Conservation (phyloP, 2,329 filamentous ascomycete species). For the Phyllosticta ampelicida region DNA sequence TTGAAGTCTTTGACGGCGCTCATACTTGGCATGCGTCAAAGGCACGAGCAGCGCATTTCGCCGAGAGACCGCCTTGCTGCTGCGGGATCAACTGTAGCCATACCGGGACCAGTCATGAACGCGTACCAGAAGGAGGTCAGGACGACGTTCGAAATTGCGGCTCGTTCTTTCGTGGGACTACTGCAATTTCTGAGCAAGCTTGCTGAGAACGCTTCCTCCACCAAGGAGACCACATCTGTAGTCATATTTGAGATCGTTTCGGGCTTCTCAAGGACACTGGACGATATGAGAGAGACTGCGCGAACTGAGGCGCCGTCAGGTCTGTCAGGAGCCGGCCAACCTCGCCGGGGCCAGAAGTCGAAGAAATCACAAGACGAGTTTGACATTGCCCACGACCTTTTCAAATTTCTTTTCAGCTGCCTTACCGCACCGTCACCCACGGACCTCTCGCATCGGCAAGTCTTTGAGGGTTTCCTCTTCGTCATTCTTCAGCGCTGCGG, state of each 20-base stretch:
- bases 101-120: background rate
- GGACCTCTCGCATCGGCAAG: conserved; percentile 23
- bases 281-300: conserved; percentile 21
- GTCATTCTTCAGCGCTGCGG: conserved; percentile 31
- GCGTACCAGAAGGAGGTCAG: background rate
- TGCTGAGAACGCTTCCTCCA: background rate
- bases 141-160: conserved; percentile 17
- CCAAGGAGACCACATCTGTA: conserved; percentile 2
- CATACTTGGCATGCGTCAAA: conserved; percentile 16
- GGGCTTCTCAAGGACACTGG: conserved; percentile 28
- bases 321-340: background rate
- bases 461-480: conserved; percentile 36
- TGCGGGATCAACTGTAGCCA: background rate
- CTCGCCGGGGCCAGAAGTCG: conserved; percentile 3
- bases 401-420: conserved; percentile 25
- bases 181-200: background rate
- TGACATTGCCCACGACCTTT: background rate
- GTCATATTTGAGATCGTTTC: conserved; percentile 24
- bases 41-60: conserved; percentile 1
- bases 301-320: conserved; percentile 2
- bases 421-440: conserved; percentile 27
- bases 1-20: conserved; percentile 18
- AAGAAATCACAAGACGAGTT: background rate
- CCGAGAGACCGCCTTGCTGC: background rate
- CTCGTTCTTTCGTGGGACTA: conserved; percentile 19